Conservation (phyloP, 2,329 filamentous ascomycete genomes). For the Leptosphaerulina australis region DNA sequence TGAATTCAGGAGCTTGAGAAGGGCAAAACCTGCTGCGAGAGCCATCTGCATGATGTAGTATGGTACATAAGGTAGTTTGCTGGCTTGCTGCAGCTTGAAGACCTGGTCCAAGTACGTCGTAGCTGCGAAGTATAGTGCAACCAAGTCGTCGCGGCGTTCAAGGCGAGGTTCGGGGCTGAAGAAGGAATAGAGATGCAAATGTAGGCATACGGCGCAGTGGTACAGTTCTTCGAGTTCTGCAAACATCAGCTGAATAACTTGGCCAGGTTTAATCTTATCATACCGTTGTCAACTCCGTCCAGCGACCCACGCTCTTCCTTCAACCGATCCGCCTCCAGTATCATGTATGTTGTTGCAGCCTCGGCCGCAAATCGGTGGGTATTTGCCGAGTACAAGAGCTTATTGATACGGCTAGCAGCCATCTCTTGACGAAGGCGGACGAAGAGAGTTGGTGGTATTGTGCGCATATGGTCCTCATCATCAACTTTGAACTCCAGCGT, state of each 20-base stretch:
- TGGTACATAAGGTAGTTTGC: conserved; percentile 68
- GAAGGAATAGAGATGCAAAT: conserved; percentile 78
- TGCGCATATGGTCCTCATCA: conserved; percentile 47
- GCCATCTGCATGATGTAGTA: conserved; percentile 87
- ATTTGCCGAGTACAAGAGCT: conserved; percentile 45
- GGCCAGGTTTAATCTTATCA: neutral
- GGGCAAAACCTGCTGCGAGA: conserved; percentile 76
- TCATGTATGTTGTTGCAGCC: conserved; percentile 43
- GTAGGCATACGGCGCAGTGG: conserved; percentile 73
- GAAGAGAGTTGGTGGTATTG: conserved; percentile 45
- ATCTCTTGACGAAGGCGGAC: conserved; percentile 48
- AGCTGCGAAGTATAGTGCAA: conserved; percentile 75
- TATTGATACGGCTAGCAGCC: conserved; percentile 48
- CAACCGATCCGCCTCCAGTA: conserved; percentile 44
- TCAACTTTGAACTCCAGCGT: conserved; percentile 59
- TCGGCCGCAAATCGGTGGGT: conserved; percentile 40
- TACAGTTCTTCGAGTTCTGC: conserved; percentile 63
- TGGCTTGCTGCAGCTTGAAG: conserved; percentile 60
- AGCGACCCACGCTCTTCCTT: conserved; percentile 43
- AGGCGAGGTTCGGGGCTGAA: conserved; percentile 77
- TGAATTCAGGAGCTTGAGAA: conserved; percentile 77
- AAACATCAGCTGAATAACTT: conserved; percentile 50
- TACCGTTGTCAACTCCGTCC: conserved; percentile 45
- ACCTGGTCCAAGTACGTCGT: conserved; percentile 68
- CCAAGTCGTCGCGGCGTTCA: conserved; percentile 65